Evolutionary conservation across 1,284 basidiomycete genomes (phyloP).

Genomic region (Austropuccinia psidii): DNA sequence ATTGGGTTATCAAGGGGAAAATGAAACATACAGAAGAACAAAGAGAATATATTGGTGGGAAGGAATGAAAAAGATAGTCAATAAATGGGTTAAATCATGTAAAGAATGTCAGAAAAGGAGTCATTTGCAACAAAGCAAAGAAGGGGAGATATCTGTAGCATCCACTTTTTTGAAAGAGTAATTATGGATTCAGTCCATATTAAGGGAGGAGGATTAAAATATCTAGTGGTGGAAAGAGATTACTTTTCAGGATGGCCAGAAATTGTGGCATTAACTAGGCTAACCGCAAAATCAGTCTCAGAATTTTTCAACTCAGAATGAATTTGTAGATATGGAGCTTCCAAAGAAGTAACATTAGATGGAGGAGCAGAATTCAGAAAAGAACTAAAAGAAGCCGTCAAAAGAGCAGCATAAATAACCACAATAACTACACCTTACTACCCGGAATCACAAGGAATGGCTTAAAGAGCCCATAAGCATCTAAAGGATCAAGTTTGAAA

Average conservation of each 20-base stretch:
- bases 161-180: too few species aligned
- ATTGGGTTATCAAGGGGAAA: too few species aligned
- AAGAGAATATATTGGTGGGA: too few species aligned
- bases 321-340: slow-evolving; percentile 12
- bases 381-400: background rate
- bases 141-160: too few species aligned
- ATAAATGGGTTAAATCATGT: too few species aligned
- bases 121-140: too few species aligned
- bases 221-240: slow-evolving; percentile 23
- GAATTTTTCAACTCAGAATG: slow-evolving; percentile 1
- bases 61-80: too few species aligned
- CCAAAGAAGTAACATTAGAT: background rate
- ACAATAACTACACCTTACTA: slow-evolving; percentile 3
- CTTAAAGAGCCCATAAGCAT: background rate
- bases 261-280: background rate
- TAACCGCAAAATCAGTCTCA: background rate
- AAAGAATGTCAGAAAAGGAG: too few species aligned
- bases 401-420: too few species aligned
- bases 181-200: slow-evolving; percentile 1
- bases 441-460: slow-evolving; percentile 17
- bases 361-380: background rate
- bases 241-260: slow-evolving; percentile 32
- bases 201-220: slow-evolving; percentile 7
- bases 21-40: too few species aligned
- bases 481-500: background rate